Evolutionary conservation across 768 basidiomycete genomes (phyloP).

Genomic region (Lactarius sp.): DNA sequence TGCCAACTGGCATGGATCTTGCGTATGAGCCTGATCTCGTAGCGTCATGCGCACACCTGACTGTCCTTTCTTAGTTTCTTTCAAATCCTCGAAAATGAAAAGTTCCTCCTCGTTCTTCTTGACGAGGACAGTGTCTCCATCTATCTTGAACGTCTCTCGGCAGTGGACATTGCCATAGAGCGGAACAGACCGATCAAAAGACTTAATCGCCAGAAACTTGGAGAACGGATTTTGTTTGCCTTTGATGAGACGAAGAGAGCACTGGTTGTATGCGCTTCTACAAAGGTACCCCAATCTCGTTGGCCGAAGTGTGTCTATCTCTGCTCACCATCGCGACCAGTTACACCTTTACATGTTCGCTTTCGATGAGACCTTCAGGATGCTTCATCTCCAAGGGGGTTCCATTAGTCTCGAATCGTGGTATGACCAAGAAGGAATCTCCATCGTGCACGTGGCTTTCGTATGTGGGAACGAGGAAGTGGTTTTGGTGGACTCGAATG

Average conservation of each 20-base stretch:
- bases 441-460: slow-evolving; percentile 39
- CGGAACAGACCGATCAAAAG: neutral
- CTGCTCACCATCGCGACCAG: slow-evolving; percentile 10
- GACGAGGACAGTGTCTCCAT: neutral
- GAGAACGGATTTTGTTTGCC: slow-evolving; percentile 40
- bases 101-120: slow-evolving; percentile 11
- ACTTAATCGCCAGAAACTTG: slow-evolving; percentile 45
- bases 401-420: slow-evolving; percentile 39
- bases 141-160: slow-evolving; percentile 9
- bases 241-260: slow-evolving; percentile 50
- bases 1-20: slow-evolving; percentile 1
- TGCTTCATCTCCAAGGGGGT: slow-evolving; percentile 41
- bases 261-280: too few relatives aligned
- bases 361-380: slow-evolving; percentile 41
- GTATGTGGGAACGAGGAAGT: slow-evolving; percentile 50
- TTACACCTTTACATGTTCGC: slow-evolving; percentile 41
- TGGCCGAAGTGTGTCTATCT: neutral
- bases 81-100: slow-evolving; percentile 18
- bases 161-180: slow-evolving; percentile 1
- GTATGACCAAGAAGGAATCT: slow-evolving; percentile 33
- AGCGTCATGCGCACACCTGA: slow-evolving; percentile 28
- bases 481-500: slow-evolving; percentile 42
- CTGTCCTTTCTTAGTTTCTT: slow-evolving; percentile 6
- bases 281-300: slow-evolving; percentile 30
- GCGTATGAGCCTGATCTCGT: slow-evolving; percentile 32